Percentiles rank a stretch among this genome's conserved stretches.
Conservation (phyloP, 2,329 filamentous ascomycete species). For the Penicillium verrucosum region DNA sequence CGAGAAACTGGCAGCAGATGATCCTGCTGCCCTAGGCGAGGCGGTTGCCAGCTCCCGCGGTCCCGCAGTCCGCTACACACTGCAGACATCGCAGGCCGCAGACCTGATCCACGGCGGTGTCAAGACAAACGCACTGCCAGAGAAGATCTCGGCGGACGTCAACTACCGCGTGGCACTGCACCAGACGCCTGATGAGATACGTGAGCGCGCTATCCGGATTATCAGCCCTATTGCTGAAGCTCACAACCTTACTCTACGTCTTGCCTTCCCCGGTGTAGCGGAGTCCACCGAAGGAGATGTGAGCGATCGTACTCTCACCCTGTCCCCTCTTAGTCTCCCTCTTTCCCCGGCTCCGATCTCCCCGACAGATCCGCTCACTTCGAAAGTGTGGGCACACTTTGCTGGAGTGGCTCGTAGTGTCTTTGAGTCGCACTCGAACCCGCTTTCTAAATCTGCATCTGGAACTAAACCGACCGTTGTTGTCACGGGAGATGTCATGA, state of each 20-base stretch:
- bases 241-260: slow-evolving; percentile 47
- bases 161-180: slow-evolving; percentile 59
- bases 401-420: slow-evolving; percentile 41
- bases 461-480: slow-evolving; percentile 33
- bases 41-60: slow-evolving; percentile 40
- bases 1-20: slow-evolving; percentile 43
- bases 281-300: slow-evolving; percentile 11
- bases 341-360: slow-evolving; percentile 34
- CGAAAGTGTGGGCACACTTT: slow-evolving; percentile 37
- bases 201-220: slow-evolving; percentile 47
- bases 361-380: slow-evolving; percentile 31
- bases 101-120: slow-evolving; percentile 55
- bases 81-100: slow-evolving; percentile 57
- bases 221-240: slow-evolving; percentile 48
- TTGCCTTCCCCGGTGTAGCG: slow-evolving; percentile 43
- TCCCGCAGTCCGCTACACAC: slow-evolving; percentile 48
- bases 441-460: slow-evolving; percentile 20
- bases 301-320: slow-evolving; percentile 28
- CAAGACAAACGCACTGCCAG: slow-evolving; percentile 58
- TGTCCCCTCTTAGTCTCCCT: slow-evolving; percentile 31
- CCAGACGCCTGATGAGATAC: slow-evolving; percentile 48
- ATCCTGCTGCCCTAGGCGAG: slow-evolving; percentile 44
- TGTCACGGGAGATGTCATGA: slow-evolving; percentile 49
- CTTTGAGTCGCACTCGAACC: slow-evolving; percentile 35
- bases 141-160: slow-evolving; percentile 51